A percentile compares a stretch with the other conserved stretches of the same genome.
phyloP scores from a whole-genome alignment of 495 filamentous ascomycete species.

The Friedmanniomyces simplex region DNA sequence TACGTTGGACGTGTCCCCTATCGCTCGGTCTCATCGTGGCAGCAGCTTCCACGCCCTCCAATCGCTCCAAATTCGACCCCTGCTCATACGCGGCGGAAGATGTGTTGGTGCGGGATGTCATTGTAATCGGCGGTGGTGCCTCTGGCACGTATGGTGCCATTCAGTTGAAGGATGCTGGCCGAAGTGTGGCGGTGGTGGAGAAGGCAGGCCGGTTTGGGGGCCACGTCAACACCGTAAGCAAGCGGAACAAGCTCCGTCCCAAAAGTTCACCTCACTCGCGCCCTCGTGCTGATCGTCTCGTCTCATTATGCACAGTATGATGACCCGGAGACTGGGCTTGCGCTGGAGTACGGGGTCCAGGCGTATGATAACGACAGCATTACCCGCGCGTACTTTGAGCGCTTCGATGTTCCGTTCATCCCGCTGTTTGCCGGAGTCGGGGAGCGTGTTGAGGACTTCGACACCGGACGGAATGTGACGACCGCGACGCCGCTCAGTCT shows the following conservation, averaged over 20 bases:
- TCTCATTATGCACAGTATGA: constrained; percentile 33
- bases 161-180: constrained; percentile 33
- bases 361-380: constrained; percentile 19
- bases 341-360: constrained; percentile 30
- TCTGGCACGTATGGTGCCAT: constrained; percentile 41
- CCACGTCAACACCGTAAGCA: constrained; percentile 28
- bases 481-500: constrained; percentile 11
- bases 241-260: constrained; percentile 16
- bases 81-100: constrained; percentile 2
- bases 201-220: constrained; percentile 34
- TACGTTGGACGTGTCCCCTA: background rate
- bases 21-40: background rate
- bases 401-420: constrained; percentile 3
- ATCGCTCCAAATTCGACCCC: background rate
- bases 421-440: background rate
- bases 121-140: constrained; percentile 40
- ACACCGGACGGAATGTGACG: constrained; percentile 15
- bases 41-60: background rate
- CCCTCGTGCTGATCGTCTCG: constrained; percentile 32
- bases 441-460: background rate
- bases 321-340: constrained; percentile 34
- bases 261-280: background rate
- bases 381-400: constrained; percentile 34
- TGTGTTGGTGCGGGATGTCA: constrained; percentile 30
- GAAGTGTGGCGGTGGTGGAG: constrained; percentile 38